Base-by-base conservation (phyloP, 2,329 filamentous ascomycete genomes). In the Akanthomyces dipterigenus region DNA sequence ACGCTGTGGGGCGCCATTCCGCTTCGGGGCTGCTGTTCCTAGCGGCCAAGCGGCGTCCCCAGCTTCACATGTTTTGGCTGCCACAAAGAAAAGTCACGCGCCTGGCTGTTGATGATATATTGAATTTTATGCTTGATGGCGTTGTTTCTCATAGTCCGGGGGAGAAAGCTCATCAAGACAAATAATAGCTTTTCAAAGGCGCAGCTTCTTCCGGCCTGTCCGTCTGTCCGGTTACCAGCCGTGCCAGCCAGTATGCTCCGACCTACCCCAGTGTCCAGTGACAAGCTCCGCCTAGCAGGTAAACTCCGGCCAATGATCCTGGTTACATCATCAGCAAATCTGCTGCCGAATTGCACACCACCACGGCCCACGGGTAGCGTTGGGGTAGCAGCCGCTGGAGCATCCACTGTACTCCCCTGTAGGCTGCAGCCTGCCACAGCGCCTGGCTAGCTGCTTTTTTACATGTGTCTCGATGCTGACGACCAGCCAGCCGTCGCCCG, bases 61-160 rank as follows among this genome's bases (percentile, higher is more conserved):
- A 60, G 57, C 48, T 60, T 60, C 57, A 60, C 57, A 60, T 60
- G 57, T 59, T 59, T 51, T 49, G 48, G 26, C 48, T 3, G 9
- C 12, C 5, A 16, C 9, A 48, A 8, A 5, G 24, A 14, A 48
- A 14, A 12, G 22, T 24, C 12, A 28, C 8, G 22, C 12, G 14
- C 22, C 6, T 6, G 24, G 20, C 20, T n/a, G n/a, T n/a, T n/a
- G 5, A 24, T 48, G 22, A 48, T 48, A 22, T 12, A 24, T 26
- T 48, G 22, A 28, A 18, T 48, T 26, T 26, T 14, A 28, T 26
- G 24, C 7, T 7, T 18, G 20, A 3, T 46, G 22, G 4, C 16
- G 31, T 11, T 34, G 8, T 8, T 34, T 34, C 7, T 31, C 31
- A 9, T 34, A 11, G 11, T 6, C 11, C 7, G 2, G 1, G 5